Percentiles rank a stretch among this genome's conserved stretches.
Evolutionary conservation across 257 asterid species (phyloP).

Genomic region (Ilex aquifolium): DNA sequence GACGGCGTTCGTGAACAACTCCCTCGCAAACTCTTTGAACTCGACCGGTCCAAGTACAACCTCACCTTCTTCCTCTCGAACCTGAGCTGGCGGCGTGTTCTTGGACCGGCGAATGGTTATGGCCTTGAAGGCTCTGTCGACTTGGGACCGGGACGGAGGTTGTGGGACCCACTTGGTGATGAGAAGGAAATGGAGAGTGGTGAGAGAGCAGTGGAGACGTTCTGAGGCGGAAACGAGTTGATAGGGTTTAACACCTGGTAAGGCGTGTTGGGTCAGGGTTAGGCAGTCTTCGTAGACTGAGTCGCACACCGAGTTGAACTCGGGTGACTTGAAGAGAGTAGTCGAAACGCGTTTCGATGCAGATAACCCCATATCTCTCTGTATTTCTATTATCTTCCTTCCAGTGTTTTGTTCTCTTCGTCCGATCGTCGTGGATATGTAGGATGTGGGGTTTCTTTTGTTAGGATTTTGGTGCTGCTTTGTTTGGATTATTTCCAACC

Average conservation of each 20-base stretch:
- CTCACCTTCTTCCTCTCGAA: constrained; percentile 9
- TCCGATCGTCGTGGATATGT: too few species aligned
- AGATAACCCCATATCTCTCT: constrained; percentile 52
- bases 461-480: too few species aligned
- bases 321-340: constrained; percentile 41
- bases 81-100: constrained; percentile 24
- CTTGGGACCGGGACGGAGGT: constrained; percentile 54
- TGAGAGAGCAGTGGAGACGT: constrained; percentile 52
- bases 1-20: constrained; percentile 46
- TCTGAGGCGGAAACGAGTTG: constrained; percentile 68
- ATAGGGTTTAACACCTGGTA: constrained; percentile 67
- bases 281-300: constrained; percentile 50
- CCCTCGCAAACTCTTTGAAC: constrained; percentile 51
- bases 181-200: constrained; percentile 33
- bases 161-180: constrained; percentile 56
- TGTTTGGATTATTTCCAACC: too few species aligned
- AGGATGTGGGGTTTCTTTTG: too few species aligned
- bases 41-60: constrained; percentile 37
- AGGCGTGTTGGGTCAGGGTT: constrained; percentile 62
- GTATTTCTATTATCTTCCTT: too few species aligned
- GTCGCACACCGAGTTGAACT: constrained; percentile 62
- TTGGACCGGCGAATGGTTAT: constrained; percentile 1
- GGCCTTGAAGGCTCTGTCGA: constrained; percentile 46
- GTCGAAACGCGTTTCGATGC: constrained; percentile 57
- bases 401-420: too few species aligned